Evolutionary conservation across 306 rosid species (phyloP).

Genomic region (Heteromeles arbutifolia): DNA sequence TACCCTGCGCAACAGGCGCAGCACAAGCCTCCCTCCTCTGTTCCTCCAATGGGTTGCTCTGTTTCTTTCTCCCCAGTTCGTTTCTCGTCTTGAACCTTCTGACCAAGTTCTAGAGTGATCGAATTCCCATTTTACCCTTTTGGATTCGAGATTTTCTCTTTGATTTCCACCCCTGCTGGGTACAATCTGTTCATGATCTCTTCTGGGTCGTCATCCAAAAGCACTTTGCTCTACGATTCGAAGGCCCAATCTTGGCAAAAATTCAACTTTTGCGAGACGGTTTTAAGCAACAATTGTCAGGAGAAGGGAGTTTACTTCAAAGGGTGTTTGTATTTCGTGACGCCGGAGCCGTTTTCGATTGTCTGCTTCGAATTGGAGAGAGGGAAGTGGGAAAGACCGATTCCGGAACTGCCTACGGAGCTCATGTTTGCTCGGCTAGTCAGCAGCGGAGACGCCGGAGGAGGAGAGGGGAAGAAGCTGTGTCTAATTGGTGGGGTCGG

Average conservation of each 20-base stretch:
- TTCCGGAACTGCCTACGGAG: slow-evolving; percentile 34
- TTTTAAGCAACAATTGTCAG: slow-evolving; percentile 34
- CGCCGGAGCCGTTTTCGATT: slow-evolving; percentile 60
- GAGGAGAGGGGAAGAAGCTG: slow-evolving; percentile 39
- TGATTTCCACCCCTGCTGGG: slow-evolving; percentile 52
- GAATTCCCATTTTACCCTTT: slow-evolving; percentile 48
- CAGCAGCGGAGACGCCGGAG: slow-evolving; percentile 37
- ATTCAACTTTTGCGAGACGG: slow-evolving; percentile 34
- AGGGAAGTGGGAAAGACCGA: slow-evolving; percentile 46
- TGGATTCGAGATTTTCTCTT: slow-evolving; percentile 46
- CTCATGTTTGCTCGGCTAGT: slow-evolving; percentile 62
- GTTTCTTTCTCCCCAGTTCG: slow-evolving; percentile 48
- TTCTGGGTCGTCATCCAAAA: slow-evolving; percentile 31
- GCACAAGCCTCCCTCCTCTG: slow-evolving; percentile 39
- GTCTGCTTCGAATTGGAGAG: slow-evolving; percentile 57
- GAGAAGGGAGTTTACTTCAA: slow-evolving; percentile 47
- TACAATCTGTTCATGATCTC: slow-evolving; percentile 44
- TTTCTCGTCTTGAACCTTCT: slow-evolving; percentile 59
- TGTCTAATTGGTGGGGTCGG: slow-evolving; percentile 80
- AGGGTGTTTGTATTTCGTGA: slow-evolving; percentile 50
- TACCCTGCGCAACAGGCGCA: slow-evolving; percentile 21
- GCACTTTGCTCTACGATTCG: slow-evolving; percentile 47
- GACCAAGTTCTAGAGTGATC: slow-evolving; percentile 45
- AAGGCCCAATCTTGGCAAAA: slow-evolving; percentile 37
- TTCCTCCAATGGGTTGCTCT: slow-evolving; percentile 62